Conservation (phyloP, 176 grass and related monocot genomes). For the Poa pratensis region DNA sequence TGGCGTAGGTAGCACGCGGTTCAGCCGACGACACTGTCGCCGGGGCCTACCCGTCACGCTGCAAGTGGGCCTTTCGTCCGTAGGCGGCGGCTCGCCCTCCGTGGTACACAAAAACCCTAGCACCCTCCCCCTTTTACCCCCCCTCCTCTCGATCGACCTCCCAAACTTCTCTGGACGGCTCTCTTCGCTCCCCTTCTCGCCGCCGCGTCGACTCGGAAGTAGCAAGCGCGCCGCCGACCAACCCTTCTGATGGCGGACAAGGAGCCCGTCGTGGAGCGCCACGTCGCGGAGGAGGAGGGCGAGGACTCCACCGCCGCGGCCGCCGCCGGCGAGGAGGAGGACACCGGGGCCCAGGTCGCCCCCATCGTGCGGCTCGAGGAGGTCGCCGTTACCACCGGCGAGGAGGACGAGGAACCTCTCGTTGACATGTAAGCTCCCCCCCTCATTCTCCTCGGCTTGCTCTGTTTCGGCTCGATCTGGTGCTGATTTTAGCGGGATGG, state of each 20-base stretch:
- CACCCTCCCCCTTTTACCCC: not conserved
- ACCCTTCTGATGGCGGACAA: conserved; percentile 50
- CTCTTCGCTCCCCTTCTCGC: not conserved
- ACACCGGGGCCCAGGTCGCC: conserved; percentile 74
- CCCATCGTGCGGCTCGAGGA: conserved; percentile 72
- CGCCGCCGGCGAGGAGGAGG: conserved; percentile 67
- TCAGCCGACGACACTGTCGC: not conserved
- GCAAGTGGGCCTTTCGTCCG: not conserved
- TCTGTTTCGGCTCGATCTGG: conserved; percentile 1
- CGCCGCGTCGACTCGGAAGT: conserved; percentile 16
- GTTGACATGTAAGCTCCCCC: conserved; percentile 56
- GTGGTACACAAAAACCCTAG: conserved; percentile 53
- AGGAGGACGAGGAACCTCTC: conserved; percentile 72
- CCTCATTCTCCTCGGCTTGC: not conserved
- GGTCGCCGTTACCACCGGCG: conserved; percentile 64
- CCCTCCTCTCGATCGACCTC: not conserved
- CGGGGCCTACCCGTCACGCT: not conserved
- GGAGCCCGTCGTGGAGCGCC: conserved; percentile 53
- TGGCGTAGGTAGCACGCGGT: not conserved
- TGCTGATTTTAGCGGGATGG: not conserved
- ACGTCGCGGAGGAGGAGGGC: conserved; percentile 19
- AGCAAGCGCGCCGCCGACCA: not conserved
- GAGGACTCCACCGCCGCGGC: conserved; percentile 33
- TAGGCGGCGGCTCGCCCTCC: conserved; percentile 31
- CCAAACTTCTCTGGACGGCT: not conserved